Evolutionary conservation across 331 rosid genomes (phyloP), one percentile per base, ranked within the genome.

Genomic region (Ulmus americana): DNA sequence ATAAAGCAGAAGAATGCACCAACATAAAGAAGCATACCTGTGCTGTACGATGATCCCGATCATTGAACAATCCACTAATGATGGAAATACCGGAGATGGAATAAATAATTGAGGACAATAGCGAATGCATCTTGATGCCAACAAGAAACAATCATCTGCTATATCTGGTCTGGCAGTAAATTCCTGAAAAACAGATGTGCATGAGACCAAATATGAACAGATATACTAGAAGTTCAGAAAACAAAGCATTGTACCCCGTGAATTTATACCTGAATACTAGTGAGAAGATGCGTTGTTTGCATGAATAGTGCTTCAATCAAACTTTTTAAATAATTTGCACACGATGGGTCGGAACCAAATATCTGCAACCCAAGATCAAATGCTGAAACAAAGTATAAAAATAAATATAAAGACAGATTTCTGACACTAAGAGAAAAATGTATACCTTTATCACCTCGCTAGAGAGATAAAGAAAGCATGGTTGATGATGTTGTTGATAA

Each of bases 81-180:
- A 75, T 74, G 97, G 92, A 80, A 90, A 90, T 60, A 84, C 92
- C 46, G 84, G 69, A 2, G 99, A 95, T 47, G 96, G 99, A 72
- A 95, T 83, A 79, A 95, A 95, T 57, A 95, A 78, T 71, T 85
- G 97, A 53, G 99, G 97, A 76, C 99, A 95, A 80, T 95, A 95
- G 40, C 99, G 99, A 72, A 95, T 90, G 82, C 99, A 95, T 78
- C 99, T 87, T 0, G 99, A 95, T 52, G 99, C 99, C 86, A 95
- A 77, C 77, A 95, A 72, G 74, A 95, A 95, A 72, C 99, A 95
- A 77, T 95, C 99, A 86, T 95, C 99, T 55, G 97, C 99, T 70
- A 95, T 87, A 77, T 95, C 97, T 59, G 99, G 99, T 77, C 99
- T 85, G 14, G 96, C 91, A 70, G 99, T 95, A 80, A 95, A 95